A percentile compares a stretch with the other conserved stretches of the same genome.
Conservation (phyloP, 2,329 filamentous ascomycete genomes). For the Trichoderma gracile region DNA sequence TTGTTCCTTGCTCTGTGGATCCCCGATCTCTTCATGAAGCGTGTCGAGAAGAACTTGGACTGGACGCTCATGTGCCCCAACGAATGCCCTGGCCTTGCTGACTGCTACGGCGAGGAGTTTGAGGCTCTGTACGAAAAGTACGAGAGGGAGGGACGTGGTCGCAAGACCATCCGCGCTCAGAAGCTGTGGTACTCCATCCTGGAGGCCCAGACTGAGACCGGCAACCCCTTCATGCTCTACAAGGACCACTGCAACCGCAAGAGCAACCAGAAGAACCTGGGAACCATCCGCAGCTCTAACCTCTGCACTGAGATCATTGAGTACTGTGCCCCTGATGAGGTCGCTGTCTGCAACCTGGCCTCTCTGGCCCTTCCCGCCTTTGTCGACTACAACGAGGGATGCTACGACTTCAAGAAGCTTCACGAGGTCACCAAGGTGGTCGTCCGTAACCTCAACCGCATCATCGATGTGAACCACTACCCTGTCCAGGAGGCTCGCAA, state of each 20-base stretch:
- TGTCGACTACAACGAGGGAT: constrained; percentile 80
- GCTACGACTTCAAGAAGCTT: constrained; percentile 94
- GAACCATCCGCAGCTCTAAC: constrained; percentile 97
- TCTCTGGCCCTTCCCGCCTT: constrained; percentile 90
- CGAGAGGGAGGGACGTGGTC: constrained; percentile 82
- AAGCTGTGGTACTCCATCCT: constrained; percentile 99
- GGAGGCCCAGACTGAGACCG: constrained; percentile 97
- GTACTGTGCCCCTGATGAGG: constrained; percentile 95
- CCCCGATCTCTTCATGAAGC: constrained; percentile 99
- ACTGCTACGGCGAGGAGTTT: constrained; percentile 97
- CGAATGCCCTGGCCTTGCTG: constrained; percentile 90
- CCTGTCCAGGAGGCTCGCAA: constrained; percentile 91
- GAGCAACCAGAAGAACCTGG: constrained; percentile 99
- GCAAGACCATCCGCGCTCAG: constrained; percentile 91
- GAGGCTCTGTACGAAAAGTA: constrained; percentile 93
- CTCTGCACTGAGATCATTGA: constrained; percentile 98
- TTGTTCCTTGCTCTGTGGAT: constrained; percentile 98
- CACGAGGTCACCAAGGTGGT: constrained; percentile 93
- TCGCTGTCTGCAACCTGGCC: constrained; percentile 96
- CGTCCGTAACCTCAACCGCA: constrained; percentile 94
- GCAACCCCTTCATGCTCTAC: constrained; percentile 99
- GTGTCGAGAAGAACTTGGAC: constrained; percentile 91
- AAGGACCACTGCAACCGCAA: constrained; percentile 98
- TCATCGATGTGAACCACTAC: constrained; percentile 98
- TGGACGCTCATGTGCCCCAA: constrained; percentile 99